Evolutionary conservation across 108 stramenopile genomes (phyloP).

Genomic region (Schizochytrium sp.): DNA sequence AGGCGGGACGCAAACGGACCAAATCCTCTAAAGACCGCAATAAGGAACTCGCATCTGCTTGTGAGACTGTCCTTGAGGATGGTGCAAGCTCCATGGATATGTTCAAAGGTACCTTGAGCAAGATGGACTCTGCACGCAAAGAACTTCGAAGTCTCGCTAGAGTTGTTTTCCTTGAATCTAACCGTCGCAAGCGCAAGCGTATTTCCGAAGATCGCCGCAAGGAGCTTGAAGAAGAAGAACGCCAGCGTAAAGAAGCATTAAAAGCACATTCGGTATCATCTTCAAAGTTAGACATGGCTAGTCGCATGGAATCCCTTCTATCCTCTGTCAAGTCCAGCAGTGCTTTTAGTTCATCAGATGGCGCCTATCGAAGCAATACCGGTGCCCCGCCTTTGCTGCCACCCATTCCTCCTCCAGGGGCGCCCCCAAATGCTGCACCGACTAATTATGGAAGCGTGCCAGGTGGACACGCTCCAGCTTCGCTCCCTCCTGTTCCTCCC

Average conservation of each 20-base stretch:
- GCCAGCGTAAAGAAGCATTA: not conserved
- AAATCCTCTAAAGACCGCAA: constrained; percentile 3
- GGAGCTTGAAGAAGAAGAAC: constrained; percentile 25
- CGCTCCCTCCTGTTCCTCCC: not conserved
- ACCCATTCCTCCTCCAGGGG: not conserved
- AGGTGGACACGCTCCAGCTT: not conserved
- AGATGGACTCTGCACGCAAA: not conserved
- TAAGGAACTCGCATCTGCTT: not conserved
- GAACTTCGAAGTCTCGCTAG: not conserved
- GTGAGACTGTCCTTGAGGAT: constrained; percentile 17
- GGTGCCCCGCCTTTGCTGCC: not conserved
- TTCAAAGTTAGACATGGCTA: not conserved
- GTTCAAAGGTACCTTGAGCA: not conserved
- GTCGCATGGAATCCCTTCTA: not conserved
- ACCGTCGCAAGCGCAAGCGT: constrained; percentile 42
- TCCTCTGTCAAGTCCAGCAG: constrained; percentile 9
- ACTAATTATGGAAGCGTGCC: not conserved
- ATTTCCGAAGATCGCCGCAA: not conserved
- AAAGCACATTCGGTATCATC: not conserved
- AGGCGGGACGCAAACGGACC: constrained; percentile 1
- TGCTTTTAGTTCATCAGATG: not conserved
- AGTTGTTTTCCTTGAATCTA: not conserved
- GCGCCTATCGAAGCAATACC: not conserved
- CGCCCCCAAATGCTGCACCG: not conserved
- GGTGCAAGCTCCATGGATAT: not conserved